These are phyloP conservation scores for Colletotrichum plurivorum DNA, from an alignment of 2,329 filamentous ascomycete species.

Conservation along the genomic window DNA sequence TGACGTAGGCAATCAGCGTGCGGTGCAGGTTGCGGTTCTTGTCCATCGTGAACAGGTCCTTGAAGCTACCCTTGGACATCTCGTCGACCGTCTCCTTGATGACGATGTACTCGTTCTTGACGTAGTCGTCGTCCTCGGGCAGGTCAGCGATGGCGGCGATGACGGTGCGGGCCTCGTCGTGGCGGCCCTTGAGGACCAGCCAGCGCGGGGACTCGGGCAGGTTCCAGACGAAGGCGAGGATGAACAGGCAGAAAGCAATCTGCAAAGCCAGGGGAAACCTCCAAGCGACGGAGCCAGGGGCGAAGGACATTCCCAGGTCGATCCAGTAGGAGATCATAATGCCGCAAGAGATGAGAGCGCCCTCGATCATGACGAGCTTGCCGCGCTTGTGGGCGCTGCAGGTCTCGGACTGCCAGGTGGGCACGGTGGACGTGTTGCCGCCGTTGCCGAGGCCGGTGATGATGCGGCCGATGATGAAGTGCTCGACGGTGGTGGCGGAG, in stretches of 20 bases:
- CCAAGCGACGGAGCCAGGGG: slow-evolving; percentile 66
- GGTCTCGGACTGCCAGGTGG: slow-evolving; percentile 74
- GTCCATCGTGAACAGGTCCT: slow-evolving; percentile 71
- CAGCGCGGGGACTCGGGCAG: slow-evolving; percentile 69
- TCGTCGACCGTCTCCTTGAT: slow-evolving; percentile 79
- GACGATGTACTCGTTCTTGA: slow-evolving; percentile 65
- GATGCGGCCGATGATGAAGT: slow-evolving; percentile 70
- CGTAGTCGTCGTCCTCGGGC: slow-evolving; percentile 63
- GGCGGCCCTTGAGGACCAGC: slow-evolving; percentile 55
- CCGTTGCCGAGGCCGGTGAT: slow-evolving; percentile 56
- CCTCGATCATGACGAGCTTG: slow-evolving; percentile 74
- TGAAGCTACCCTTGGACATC: slow-evolving; percentile 64
- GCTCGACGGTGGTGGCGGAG: slow-evolving; percentile 60
- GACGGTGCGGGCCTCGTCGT: slow-evolving; percentile 59
- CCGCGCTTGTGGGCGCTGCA: slow-evolving; percentile 70
- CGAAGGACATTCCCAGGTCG: slow-evolving; percentile 70
- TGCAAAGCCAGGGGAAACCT: slow-evolving; percentile 73
- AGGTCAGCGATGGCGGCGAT: slow-evolving; percentile 57
- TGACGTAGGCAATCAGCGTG: slow-evolving; percentile 68
- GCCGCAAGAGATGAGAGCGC: slow-evolving; percentile 69
- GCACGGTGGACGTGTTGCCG: slow-evolving; percentile 61
- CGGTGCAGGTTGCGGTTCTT: slow-evolving; percentile 70
- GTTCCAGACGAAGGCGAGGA: slow-evolving; percentile 65
- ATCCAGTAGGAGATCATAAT: slow-evolving; percentile 74
- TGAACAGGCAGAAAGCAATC: slow-evolving; percentile 71